A percentile compares a stretch with the other conserved stretches of the same genome.
Evolutionary conservation across 225 moss, liverwort and hornwort genomes (phyloP).

Genomic region (Marchantia paleacea): DNA sequence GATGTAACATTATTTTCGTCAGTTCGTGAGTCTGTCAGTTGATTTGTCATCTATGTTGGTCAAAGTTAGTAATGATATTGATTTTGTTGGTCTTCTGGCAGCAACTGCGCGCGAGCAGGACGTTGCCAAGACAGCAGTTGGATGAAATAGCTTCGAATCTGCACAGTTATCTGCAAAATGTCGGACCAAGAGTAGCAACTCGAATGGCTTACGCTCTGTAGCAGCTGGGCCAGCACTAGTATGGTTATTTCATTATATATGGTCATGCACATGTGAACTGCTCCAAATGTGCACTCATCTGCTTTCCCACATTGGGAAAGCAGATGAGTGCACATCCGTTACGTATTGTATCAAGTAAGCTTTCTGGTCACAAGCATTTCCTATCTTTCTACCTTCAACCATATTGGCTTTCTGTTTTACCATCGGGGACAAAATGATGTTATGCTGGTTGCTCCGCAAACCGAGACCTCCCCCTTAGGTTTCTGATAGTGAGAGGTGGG

Average conservation of each 20-base stretch:
- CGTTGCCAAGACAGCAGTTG: slow-evolving; percentile 50
- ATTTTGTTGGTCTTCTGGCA: slow-evolving; percentile 33
- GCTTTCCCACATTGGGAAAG: not conserved
- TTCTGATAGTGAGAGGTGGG: too few relatives aligned
- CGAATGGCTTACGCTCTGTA: slow-evolving; percentile 73
- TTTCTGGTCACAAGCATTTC: not conserved
- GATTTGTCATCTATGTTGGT: not conserved
- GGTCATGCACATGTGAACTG: not conserved
- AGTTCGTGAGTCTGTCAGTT: not conserved
- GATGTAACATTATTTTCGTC: not conserved
- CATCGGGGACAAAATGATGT: too few relatives aligned
- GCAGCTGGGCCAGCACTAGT: slow-evolving; percentile 17
- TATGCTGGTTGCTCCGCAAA: too few relatives aligned
- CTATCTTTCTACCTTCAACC: not conserved
- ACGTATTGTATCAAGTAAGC: not conserved
- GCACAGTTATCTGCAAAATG: slow-evolving; percentile 56
- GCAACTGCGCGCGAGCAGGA: slow-evolving; percentile 62
- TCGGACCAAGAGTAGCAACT: slow-evolving; percentile 69
- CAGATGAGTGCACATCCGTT: not conserved
- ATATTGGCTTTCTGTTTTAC: too few relatives aligned
- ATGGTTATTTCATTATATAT: too few relatives aligned
- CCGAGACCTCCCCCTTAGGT: too few relatives aligned
- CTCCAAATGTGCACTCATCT: not conserved
- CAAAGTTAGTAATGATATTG: not conserved
- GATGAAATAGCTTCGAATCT: slow-evolving; percentile 53